Conservation (phyloP, 1,284 basidiomycete genomes). For the Phellinidium pouzarii region DNA sequence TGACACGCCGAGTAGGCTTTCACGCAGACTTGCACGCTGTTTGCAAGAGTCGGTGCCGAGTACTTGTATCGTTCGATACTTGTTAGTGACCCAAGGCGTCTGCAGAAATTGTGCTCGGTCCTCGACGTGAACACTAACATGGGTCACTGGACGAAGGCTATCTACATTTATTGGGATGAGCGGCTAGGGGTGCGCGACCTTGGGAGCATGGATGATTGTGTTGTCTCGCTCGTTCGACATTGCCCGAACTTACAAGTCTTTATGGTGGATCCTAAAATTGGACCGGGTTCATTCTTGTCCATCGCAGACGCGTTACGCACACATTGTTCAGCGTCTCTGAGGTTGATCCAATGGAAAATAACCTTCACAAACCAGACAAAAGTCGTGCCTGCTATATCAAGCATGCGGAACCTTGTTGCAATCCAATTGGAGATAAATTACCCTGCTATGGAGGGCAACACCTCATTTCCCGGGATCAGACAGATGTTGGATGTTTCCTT, state of each 20-base stretch:
- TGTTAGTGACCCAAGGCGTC: slow-evolving; percentile 47
- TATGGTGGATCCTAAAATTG: slow-evolving; percentile 52
- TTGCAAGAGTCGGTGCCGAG: slow-evolving; percentile 49
- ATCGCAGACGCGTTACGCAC: slow-evolving; percentile 55
- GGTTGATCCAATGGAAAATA: slow-evolving; percentile 53
- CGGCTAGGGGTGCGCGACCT: slow-evolving; percentile 10
- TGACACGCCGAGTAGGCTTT: slow-evolving; percentile 41
- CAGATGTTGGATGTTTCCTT: slow-evolving; percentile 43
- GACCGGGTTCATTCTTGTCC: slow-evolving; percentile 41
- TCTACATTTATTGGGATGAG: slow-evolving; percentile 39
- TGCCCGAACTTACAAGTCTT: slow-evolving; percentile 68
- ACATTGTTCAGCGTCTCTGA: slow-evolving; percentile 41
- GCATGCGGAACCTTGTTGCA: slow-evolving; percentile 46
- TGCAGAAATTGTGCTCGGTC: slow-evolving; percentile 39
- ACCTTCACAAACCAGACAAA: slow-evolving; percentile 48
- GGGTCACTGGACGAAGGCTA: slow-evolving; percentile 59
- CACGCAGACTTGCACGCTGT: slow-evolving; percentile 50
- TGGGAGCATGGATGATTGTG: slow-evolving; percentile 31
- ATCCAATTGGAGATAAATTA: slow-evolving; percentile 48
- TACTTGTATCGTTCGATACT: slow-evolving; percentile 60
- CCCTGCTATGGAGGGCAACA: slow-evolving; percentile 16
- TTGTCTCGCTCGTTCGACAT: slow-evolving; percentile 15
- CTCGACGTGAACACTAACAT: slow-evolving; percentile 44
- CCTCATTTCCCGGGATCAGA: slow-evolving; percentile 24
- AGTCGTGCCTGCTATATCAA: slow-evolving; percentile 60